These are phyloP conservation scores for Anacardium occidentale DNA, from an alignment of 345 rosid genomes.

Conservation along the genomic window DNA sequence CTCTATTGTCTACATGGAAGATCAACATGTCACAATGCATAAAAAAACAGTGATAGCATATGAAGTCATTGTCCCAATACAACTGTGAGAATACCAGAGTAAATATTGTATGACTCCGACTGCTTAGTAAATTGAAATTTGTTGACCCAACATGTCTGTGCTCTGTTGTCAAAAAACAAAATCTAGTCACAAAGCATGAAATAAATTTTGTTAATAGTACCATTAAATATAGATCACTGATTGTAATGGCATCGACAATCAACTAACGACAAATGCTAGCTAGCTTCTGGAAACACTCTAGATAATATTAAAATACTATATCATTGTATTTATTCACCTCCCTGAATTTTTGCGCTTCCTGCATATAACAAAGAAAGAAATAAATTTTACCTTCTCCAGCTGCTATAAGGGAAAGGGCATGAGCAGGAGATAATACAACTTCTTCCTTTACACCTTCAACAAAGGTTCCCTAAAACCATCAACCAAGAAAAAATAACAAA, in stretches of 20 bases:
- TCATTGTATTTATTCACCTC: background rate
- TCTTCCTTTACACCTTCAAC: slow-evolving; percentile 98
- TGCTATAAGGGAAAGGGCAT: slow-evolving; percentile 95
- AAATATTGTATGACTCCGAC: slow-evolving; percentile 99
- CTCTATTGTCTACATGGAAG: slow-evolving; percentile 72
- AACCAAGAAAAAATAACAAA: slow-evolving; percentile 22
- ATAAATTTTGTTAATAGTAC: background rate
- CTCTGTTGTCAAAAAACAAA: slow-evolving; percentile 52
- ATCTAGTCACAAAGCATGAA: slow-evolving; percentile 15
- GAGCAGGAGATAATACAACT: slow-evolving; percentile 99
- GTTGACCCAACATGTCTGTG: slow-evolving; percentile 99
- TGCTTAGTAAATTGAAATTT: slow-evolving; percentile 93
- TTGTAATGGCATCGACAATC: slow-evolving; percentile 1
- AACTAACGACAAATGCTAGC: slow-evolving; percentile 5
- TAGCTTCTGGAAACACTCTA: slow-evolving; percentile 7
- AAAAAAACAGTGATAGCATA: background rate
- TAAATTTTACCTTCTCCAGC: slow-evolving; percentile 89
- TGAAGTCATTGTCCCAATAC: slow-evolving; percentile 11
- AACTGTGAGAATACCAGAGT: slow-evolving; percentile 66
- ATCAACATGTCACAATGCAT: background rate
- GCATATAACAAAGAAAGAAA: slow-evolving; percentile 20
- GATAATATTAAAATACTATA: background rate
- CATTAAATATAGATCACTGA: background rate
- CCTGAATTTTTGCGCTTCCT: slow-evolving; percentile 20
- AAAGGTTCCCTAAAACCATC: slow-evolving; percentile 76